Percentiles rank a stretch among this genome's conserved stretches.
These are phyloP conservation scores for Pythium sp. DNA, from an alignment of 352 stramenopile species.

Conservation along the genomic window DNA sequence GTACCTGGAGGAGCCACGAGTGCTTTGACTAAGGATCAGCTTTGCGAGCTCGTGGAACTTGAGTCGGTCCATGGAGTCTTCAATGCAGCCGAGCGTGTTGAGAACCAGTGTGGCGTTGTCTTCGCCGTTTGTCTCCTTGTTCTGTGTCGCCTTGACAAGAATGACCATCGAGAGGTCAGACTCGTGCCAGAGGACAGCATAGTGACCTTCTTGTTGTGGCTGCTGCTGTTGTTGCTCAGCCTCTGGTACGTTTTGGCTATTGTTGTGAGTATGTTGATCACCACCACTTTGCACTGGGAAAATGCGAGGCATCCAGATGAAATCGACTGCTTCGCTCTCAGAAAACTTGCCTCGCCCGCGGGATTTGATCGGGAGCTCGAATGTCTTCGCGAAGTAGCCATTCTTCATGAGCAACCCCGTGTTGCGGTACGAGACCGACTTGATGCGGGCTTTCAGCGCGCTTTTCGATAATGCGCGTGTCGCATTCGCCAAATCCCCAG, in stretches of 20 bases:
- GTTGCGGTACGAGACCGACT: conserved; percentile 51
- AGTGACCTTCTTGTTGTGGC: background rate
- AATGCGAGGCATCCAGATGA: conserved; percentile 42
- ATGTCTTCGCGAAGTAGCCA: conserved; percentile 42
- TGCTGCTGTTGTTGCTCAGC: background rate
- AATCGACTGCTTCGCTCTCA: conserved; percentile 25
- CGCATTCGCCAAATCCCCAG: background rate
- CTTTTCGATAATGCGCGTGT: conserved; percentile 7
- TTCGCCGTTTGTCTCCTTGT: conserved; percentile 9
- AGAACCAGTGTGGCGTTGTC: conserved; percentile 7
- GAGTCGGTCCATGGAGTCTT: conserved; percentile 17
- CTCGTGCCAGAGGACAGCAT: conserved; percentile 48
- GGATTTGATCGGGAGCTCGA: conserved; percentile 26
- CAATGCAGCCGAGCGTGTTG: conserved; percentile 3
- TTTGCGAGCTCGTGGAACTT: conserved; percentile 37
- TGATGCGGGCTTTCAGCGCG: conserved; percentile 28
- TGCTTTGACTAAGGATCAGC: conserved; percentile 27
- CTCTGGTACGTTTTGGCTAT: background rate
- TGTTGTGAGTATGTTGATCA: background rate
- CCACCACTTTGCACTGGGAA: conserved; percentile 19
- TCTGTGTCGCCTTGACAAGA: conserved; percentile 25
- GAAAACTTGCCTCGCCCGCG: conserved; percentile 15
- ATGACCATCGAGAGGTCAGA: conserved; percentile 47
- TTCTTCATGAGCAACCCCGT: conserved; percentile 44
- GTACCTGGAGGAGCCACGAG: conserved; percentile 7